Evolutionary conservation across 2,329 filamentous ascomycete genomes (phyloP), one percentile per base, ranked within the genome.

Genomic region (Trichoderma lentiforme): DNA sequence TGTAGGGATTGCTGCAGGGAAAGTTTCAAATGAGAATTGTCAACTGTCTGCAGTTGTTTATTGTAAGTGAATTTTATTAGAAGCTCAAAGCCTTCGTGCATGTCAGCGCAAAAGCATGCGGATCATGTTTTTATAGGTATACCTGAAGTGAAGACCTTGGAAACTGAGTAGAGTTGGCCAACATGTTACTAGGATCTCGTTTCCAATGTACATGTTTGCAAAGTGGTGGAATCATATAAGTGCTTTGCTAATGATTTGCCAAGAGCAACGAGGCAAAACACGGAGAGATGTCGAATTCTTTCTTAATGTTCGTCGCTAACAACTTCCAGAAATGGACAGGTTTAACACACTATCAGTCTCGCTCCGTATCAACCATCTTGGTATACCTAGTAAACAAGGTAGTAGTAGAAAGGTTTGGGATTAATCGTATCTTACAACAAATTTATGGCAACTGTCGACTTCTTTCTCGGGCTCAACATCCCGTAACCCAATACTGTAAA

Each of bases 301-400:
- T 18, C 15, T 39, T 39, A 15, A 39, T 8, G 6, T 18, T 39
- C 15, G 1, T 39, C 36, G 36, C 15, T 39, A 18, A 39, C 1
- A 39, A 18, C 36, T 39, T 18, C 36, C 15, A 7, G 1, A 39
- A 39, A 18, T 6, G 15, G 6, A 39, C 3, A 39, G 6, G 36
- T 8, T 39, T 1, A 39, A 4, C 0, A 6, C 15, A 18, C 18
- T 1, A 21, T 21, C 2, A 47, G 0, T 47, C 8, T 47, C n/a
- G 3, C 0, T 47, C n/a, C 18, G 8, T 8, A 47, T 5, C 18
- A 11, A 3, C 3, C 1, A 5, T n/a, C 4, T 47, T 47, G n/a
- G 21, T 21, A 3, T 47, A n/a, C 1, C 21, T 21, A 11, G 7
- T n/a, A 47, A 47, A 7, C 21, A 21, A 21, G 21, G 21, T 9